A percentile compares a stretch with the other conserved stretches of the same genome.
These are phyloP conservation scores for Chlamydomonas applanata DNA, from an alignment of 139 green algal species.

Conservation along the genomic window DNA sequence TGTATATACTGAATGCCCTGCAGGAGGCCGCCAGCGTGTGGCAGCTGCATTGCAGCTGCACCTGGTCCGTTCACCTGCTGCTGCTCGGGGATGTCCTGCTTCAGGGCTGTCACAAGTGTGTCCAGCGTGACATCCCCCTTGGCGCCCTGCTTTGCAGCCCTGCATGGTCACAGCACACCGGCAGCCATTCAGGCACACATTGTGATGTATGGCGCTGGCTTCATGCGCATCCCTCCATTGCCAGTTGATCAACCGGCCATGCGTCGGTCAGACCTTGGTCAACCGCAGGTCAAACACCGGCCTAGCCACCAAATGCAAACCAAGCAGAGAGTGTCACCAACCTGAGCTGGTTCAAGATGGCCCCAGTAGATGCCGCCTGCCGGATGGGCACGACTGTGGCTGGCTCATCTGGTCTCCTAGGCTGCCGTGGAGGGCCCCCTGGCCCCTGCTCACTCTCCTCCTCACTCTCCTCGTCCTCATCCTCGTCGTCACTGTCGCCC, in stretches of 20 bases:
- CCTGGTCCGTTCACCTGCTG: neutral
- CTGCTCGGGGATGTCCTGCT: conserved; percentile 25
- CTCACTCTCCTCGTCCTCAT: neutral
- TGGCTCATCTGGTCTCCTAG: neutral
- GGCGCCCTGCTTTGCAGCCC: neutral
- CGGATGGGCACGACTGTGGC: neutral
- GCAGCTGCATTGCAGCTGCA: no score
- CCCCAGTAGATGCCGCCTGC: neutral
- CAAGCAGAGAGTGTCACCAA: no score
- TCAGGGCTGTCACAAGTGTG: conserved; percentile 23
- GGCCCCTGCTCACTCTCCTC: neutral
- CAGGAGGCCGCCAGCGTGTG: no score
- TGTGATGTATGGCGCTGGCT: no score
- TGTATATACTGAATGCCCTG: no score
- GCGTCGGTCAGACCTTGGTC: no score
- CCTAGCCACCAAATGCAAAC: neutral
- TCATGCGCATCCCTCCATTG: no score
- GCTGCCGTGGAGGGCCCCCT: neutral
- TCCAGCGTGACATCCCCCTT: conserved; percentile 7
- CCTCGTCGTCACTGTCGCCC: neutral
- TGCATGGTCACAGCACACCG: no score
- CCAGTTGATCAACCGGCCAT: no score
- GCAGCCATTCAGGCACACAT: no score
- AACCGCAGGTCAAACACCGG: no score
- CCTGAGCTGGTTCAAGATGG: conserved; percentile 10